These are phyloP conservation scores for Closterium sp. DNA, from an alignment of 139 green algal genomes.

Conservation along the genomic window DNA sequence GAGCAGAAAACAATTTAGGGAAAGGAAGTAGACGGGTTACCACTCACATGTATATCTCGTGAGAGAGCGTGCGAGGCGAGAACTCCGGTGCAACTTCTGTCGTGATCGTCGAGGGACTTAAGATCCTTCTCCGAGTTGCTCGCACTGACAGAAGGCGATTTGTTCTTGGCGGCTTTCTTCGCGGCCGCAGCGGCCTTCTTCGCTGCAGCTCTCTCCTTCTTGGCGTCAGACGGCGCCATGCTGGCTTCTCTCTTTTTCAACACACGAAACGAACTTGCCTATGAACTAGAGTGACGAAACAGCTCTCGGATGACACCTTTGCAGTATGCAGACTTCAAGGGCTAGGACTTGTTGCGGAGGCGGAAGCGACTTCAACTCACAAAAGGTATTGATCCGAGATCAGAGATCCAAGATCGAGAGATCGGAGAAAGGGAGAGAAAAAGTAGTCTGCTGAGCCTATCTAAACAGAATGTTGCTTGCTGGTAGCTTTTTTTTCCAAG, in stretches of 20 bases:
- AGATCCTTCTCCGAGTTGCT: constrained; percentile 3
- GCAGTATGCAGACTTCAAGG: background rate
- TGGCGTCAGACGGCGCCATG: background rate
- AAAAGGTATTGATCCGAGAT: too few species aligned
- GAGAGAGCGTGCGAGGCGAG: constrained; percentile 41
- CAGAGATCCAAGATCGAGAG: background rate
- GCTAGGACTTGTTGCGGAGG: too few species aligned
- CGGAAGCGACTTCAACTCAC: too few species aligned
- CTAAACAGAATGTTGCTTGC: background rate
- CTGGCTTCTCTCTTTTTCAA: background rate
- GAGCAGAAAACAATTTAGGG: background rate
- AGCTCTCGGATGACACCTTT: background rate
- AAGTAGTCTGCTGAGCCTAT: background rate
- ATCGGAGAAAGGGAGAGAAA: background rate
- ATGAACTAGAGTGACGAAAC: background rate
- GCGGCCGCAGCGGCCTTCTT: constrained; percentile 20
- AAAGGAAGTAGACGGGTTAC: background rate
- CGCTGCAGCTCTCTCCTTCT: constrained; percentile 38
- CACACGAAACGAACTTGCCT: background rate
- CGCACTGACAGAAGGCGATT: constrained; percentile 5
- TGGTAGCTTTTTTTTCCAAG: background rate
- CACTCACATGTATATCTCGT: constrained; percentile 63
- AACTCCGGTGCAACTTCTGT: constrained; percentile 45
- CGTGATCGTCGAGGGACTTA: background rate
- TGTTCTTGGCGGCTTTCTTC: background rate